These are phyloP conservation scores for Cladosporium sp. DNA, from an alignment of 2,329 filamentous ascomycete species.

Conservation along the genomic window DNA sequence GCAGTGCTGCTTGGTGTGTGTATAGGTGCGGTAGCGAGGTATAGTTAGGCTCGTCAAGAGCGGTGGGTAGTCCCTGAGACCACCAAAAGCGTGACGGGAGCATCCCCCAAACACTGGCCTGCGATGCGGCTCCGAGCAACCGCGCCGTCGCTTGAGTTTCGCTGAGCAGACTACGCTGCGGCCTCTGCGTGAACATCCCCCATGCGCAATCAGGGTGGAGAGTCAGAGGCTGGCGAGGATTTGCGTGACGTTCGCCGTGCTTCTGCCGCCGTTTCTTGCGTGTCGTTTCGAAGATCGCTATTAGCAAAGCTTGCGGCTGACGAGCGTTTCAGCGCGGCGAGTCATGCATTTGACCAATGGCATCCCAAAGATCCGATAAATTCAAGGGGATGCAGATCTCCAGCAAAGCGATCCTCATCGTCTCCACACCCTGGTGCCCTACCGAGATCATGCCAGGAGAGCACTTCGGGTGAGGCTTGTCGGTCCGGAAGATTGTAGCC, in stretches of 20 bases:
- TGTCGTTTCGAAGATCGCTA: constrained; percentile 17
- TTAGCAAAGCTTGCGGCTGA: constrained; percentile 8
- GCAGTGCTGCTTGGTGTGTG: neutral
- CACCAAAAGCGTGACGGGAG: constrained; percentile 6
- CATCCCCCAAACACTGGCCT: constrained; percentile 6
- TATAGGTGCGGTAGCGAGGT: constrained; percentile 1
- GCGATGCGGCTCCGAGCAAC: neutral
- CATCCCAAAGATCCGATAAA: neutral
- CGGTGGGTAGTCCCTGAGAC: constrained; percentile 9
- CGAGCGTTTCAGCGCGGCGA: constrained; percentile 12
- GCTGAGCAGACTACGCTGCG: neutral
- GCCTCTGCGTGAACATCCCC: neutral
- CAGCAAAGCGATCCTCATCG: neutral
- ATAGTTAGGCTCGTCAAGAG: neutral
- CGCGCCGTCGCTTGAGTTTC: neutral
- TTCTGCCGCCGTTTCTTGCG: constrained; percentile 10
- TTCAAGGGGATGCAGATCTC: constrained; percentile 9
- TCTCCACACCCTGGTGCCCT: too few species aligned
- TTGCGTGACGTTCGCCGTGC: neutral
- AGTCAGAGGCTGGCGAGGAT: neutral
- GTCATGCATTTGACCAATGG: constrained; percentile 5
- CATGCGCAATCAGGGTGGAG: neutral
- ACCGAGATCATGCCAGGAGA: neutral
- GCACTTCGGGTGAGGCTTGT: neutral
- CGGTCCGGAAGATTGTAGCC: neutral